Percentiles rank a stretch among this genome's conserved stretches.
These are phyloP conservation scores for Cucumis cinereus DNA, from an alignment of 306 rosid genomes.

Conservation along the genomic window DNA sequence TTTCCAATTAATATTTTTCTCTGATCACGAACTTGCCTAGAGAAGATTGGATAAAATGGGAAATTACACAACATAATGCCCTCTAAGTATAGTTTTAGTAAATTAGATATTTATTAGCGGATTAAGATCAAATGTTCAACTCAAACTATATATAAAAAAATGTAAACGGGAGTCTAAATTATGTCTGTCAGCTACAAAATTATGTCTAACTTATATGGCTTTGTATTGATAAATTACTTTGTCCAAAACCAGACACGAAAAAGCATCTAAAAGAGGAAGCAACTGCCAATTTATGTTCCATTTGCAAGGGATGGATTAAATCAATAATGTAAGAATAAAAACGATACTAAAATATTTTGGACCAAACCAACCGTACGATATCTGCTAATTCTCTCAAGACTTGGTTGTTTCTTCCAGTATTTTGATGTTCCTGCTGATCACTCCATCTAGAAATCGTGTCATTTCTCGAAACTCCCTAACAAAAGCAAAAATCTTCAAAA, in stretches of 20 bases:
- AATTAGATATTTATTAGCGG: too few relatives aligned
- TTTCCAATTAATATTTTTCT: too few relatives aligned
- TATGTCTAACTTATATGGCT: neutral
- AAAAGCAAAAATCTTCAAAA: constrained; percentile 58
- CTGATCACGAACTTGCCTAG: neutral
- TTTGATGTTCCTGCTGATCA: constrained; percentile 10
- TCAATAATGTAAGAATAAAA: constrained; percentile 18
- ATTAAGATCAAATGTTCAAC: neutral
- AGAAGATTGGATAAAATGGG: neutral
- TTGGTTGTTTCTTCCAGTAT: constrained; percentile 16
- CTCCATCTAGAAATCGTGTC: constrained; percentile 23
- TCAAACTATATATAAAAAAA: neutral
- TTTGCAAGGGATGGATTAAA: constrained; percentile 17
- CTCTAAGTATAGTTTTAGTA: neutral
- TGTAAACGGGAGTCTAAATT: neutral
- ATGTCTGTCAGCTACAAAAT: neutral
- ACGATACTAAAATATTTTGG: constrained; percentile 17
- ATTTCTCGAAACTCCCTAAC: constrained; percentile 38
- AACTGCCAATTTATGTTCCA: neutral
- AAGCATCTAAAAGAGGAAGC: neutral
- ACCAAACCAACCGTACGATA: constrained; percentile 12
- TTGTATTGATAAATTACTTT: neutral
- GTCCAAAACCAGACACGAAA: neutral
- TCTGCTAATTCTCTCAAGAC: constrained; percentile 11
- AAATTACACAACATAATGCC: neutral